Evolutionary conservation across 1,284 basidiomycete species (phyloP).

Genomic region (Laetiporus sulphureus): DNA sequence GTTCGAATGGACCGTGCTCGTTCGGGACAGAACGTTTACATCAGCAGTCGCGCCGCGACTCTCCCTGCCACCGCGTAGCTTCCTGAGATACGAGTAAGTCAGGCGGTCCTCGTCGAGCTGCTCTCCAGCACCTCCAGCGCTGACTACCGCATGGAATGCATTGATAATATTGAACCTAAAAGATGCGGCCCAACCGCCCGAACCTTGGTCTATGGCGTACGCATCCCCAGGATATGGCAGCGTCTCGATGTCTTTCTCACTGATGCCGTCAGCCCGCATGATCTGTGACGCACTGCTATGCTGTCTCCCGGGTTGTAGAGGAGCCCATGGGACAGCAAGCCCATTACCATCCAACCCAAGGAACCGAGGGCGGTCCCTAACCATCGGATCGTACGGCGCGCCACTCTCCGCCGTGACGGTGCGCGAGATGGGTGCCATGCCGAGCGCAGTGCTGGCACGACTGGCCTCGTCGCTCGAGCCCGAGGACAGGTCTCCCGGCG

Average conservation of each 20-base stretch:
- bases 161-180: conserved; percentile 30
- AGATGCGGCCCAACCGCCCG: conserved; percentile 25
- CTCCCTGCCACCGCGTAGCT: conserved; percentile 2
- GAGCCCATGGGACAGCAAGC: conserved; percentile 19
- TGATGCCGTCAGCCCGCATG: not conserved
- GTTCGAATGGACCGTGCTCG: conserved; percentile 21
- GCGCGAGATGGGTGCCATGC: conserved; percentile 6
- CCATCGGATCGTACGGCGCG: conserved; percentile 15
- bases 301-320: conserved; percentile 7
- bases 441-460: conserved; percentile 23
- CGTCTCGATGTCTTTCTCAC: conserved; percentile 8
- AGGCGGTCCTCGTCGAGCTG: conserved; percentile 8
- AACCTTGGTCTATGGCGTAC: not conserved
- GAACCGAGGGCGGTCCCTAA: conserved; percentile 17
- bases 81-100: conserved; percentile 13
- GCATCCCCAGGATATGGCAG: conserved; percentile 17
- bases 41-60: not conserved
- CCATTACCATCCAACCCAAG: conserved; percentile 15
- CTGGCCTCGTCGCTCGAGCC: conserved; percentile 31
- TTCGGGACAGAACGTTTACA: conserved; percentile 1
- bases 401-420: conserved; percentile 14
- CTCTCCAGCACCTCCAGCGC: conserved; percentile 10
- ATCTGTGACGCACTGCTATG: not conserved
- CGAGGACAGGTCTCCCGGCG: conserved; percentile 33
- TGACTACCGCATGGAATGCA: conserved; percentile 28